Conservation (phyloP, 106 monocot species). For the Allium sativum region DNA sequence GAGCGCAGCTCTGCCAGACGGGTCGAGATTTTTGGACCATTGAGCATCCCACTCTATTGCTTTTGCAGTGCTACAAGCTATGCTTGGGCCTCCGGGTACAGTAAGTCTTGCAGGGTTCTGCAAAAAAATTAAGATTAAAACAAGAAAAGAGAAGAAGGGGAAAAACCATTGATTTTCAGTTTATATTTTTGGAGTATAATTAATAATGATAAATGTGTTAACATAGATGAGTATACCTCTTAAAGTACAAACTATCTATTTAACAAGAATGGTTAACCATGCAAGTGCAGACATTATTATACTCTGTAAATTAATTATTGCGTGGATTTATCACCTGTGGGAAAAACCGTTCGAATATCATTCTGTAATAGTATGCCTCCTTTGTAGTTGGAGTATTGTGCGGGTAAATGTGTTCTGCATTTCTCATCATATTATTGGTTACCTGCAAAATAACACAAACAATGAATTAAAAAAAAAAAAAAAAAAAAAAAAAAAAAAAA, state of each 20-base stretch:
- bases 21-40: slow-evolving; percentile 63
- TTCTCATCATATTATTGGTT: slow-evolving; percentile 49
- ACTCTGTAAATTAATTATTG: background rate
- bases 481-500: background rate
- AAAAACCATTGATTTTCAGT: no score
- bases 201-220: no score
- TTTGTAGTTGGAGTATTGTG: slow-evolving; percentile 56
- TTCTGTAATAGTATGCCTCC: slow-evolving; percentile 57
- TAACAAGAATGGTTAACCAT: background rate
- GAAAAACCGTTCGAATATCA: slow-evolving; percentile 73
- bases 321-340: slow-evolving; percentile 40
- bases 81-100: slow-evolving; percentile 60
- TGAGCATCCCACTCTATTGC: slow-evolving; percentile 67
- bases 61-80: slow-evolving; percentile 76
- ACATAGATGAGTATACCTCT: no score
- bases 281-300: background rate
- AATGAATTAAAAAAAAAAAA: background rate
- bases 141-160: background rate
- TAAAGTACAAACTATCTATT: background rate
- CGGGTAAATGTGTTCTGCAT: slow-evolving; percentile 39
- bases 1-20: slow-evolving; percentile 68
- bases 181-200: no score
- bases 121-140: background rate
- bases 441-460: slow-evolving; percentile 17
- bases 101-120: slow-evolving; percentile 68